These are phyloP conservation scores for Sporothrix euskadiensis DNA, from an alignment of 2,329 filamentous ascomycete genomes.

Conservation along the genomic window DNA sequence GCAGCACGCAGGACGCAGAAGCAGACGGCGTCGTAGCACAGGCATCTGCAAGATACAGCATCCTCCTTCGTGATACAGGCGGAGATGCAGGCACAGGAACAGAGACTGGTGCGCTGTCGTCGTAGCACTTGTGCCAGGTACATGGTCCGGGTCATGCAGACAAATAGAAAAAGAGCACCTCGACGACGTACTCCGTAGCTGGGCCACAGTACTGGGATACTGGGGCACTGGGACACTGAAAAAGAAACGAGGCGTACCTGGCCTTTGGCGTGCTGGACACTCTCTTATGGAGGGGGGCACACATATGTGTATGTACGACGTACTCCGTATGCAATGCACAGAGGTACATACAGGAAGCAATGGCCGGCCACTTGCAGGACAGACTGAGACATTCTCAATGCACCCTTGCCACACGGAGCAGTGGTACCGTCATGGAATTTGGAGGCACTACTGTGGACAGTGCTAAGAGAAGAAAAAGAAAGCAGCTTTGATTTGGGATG, in stretches of 20 bases:
- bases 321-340: conserved; percentile 1
- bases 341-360: neutral
- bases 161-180: neutral
- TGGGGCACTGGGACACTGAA: neutral
- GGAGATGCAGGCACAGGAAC: neutral
- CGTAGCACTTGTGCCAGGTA: conserved; percentile 4
- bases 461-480: neutral
- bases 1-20: neutral
- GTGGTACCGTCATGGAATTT: neutral
- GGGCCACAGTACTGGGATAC: neutral
- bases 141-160: neutral
- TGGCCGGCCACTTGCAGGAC: neutral
- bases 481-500: neutral
- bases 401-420: neutral
- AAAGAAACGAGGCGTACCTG: neutral
- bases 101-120: neutral
- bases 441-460: neutral
- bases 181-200: neutral
- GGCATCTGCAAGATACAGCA: neutral
- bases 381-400: conserved; percentile 10
- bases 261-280: conserved; percentile 1
- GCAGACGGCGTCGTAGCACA: too few species aligned
- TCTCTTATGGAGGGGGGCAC: neutral
- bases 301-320: too few species aligned
- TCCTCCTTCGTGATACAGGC: neutral